Evolutionary conservation across 2,329 filamentous ascomycete species (phyloP).

Genomic region (Fusarium marasasianum): DNA sequence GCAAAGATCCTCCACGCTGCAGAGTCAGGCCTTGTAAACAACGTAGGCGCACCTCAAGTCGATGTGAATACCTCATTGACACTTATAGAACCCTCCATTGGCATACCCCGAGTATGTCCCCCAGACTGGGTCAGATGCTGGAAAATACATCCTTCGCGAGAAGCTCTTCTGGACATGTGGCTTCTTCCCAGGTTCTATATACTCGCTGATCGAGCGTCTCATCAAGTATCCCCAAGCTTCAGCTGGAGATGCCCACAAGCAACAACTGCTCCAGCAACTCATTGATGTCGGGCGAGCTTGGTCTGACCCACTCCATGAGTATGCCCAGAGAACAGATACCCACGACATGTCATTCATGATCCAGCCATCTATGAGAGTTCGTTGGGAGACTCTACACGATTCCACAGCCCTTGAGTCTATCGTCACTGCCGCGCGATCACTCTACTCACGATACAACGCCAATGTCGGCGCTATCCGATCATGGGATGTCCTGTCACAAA

Average conservation of each 20-base stretch:
- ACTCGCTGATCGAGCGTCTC: constrained; percentile 47
- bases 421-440: constrained; percentile 54
- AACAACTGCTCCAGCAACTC: constrained; percentile 37
- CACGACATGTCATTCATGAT: constrained; percentile 66
- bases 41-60: background rate
- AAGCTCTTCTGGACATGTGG: constrained; percentile 50
- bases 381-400: constrained; percentile 58
- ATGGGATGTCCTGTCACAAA: constrained; percentile 53
- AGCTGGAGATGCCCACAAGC: constrained; percentile 6
- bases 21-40: constrained; percentile 15
- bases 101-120: constrained; percentile 38
- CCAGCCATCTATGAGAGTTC: constrained; percentile 57
- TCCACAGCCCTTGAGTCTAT: constrained; percentile 51
- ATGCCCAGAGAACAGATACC: constrained; percentile 55
- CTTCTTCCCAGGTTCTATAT: constrained; percentile 52
- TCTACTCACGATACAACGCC: constrained; percentile 54
- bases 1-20: constrained; percentile 32
- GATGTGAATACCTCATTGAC: background rate
- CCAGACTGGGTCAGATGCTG: constrained; percentile 22
- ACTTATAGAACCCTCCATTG: constrained; percentile 19
- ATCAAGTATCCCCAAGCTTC: constrained; percentile 44
- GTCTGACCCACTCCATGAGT: constrained; percentile 48
- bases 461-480: constrained; percentile 58
- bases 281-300: constrained; percentile 42
- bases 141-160: constrained; percentile 34